Conservation (phyloP, 169 alveolate genomes). For the Plasmodium malariae region DNA sequence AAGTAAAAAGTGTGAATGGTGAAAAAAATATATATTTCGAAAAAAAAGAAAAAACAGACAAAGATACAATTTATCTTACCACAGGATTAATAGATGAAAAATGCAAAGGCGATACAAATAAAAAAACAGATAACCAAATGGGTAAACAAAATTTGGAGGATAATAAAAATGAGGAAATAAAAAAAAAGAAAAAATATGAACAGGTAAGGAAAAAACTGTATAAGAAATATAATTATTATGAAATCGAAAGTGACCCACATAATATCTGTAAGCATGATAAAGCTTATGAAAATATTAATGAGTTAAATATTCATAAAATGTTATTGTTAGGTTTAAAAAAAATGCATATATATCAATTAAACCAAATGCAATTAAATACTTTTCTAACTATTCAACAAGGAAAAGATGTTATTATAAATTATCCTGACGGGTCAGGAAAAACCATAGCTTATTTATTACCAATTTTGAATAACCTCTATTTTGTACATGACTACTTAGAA, state of each 20-base stretch:
- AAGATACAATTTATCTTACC: too few species aligned
- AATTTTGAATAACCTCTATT: constrained; percentile 82
- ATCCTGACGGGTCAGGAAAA: constrained; percentile 83
- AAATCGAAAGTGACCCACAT: constrained; percentile 53
- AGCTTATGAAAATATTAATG: constrained; percentile 39
- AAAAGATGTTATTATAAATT: constrained; percentile 81
- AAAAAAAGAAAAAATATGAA: constrained; percentile 34
- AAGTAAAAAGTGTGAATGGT: neutral
- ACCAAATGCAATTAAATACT: constrained; percentile 78
- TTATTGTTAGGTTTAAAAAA: constrained; percentile 55
- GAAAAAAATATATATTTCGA: neutral
- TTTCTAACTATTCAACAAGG: constrained; percentile 84
- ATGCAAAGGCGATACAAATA: neutral
- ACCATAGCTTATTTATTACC: constrained; percentile 85
- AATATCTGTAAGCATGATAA: neutral
- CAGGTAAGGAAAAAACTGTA: constrained; percentile 40
- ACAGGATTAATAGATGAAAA: too few species aligned
- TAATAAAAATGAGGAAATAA: constrained; percentile 9
- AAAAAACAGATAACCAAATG: neutral
- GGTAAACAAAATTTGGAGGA: neutral
- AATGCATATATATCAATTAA: constrained; percentile 75
- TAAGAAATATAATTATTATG: constrained; percentile 63
- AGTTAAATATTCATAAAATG: constrained; percentile 72
- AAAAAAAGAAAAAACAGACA: neutral
- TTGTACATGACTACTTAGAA: constrained; percentile 84